Base-by-base conservation (phyloP, 352 stramenopile species). In the Phytophthora brassicae region DNA sequence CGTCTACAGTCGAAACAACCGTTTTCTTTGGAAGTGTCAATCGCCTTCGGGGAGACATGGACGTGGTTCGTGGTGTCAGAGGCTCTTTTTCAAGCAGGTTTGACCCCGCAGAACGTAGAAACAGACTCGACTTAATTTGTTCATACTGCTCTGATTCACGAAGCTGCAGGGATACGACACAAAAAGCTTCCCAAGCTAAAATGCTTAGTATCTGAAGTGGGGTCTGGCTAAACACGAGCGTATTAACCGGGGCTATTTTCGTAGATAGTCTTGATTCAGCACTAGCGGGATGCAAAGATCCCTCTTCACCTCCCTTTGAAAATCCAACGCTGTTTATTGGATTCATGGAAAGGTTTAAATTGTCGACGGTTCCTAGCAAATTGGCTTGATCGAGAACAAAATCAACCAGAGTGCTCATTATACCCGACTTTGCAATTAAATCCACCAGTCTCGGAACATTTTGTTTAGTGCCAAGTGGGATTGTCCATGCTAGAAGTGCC, bases 21-120 rank as follows among this genome's bases (percentile, higher is more conserved):
- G 49, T 62, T 38, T 79, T 77, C 35, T 79, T 79, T 2, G 71
- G 76, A 8, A 86, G 45, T 3, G 76, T 78, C 8, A 84, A 54
- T 6, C 77, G 68, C 31, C 81, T 85, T 20, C 77, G 68, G 11
- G 77, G 77, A 3, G 77, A 87, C 58, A 80, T 58, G 1, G 66
- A 66, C 2, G 56, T 36, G 26, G 39, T 63, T 33, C 59, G 39
- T 6, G 68, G 49, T 4, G 61, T 66, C 26, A 64, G 57, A 28
- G 50, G 42, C 41, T 71, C 45, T 71, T 51, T 59, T 33, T 72
- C 23, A 16, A 68, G 49, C 5, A 64, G 31, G 36, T 17, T 68
- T 20, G 44, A 54, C 31, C 56, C 54, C 20, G 17, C 42, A 13
- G 41, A 39, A 16, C 39, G 44, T 9, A 77, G 22, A 23, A 77